Percentiles rank a stretch among this genome's conserved stretches.
phyloP scores from a whole-genome alignment of 1,284 basidiomycete species.

The Microbotryum lychnidis-dioicae region DNA sequence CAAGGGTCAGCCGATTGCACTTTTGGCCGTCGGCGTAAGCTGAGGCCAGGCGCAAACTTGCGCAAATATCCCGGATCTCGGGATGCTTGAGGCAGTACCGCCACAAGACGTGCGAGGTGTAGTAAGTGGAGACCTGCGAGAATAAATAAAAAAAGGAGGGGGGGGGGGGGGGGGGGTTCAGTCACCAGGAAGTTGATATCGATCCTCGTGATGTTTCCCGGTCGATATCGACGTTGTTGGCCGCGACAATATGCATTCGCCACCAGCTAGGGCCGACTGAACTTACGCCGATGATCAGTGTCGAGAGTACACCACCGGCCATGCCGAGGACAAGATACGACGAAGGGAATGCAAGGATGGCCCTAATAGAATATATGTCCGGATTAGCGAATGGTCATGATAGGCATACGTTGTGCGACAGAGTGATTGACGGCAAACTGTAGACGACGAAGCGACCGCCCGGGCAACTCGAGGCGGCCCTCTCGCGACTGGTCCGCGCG shows the following conservation, averaged over 20 bases:
- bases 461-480: no score
- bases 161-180: no score
- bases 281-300: conserved; percentile 41
- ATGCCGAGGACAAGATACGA: conserved; percentile 54
- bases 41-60: no score
- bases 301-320: conserved; percentile 48
- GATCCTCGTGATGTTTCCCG: no score
- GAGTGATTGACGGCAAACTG: not conserved
- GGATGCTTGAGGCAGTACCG: conserved; percentile 55
- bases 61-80: conserved; percentile 38
- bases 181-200: no score
- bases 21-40: not conserved
- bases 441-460: not conserved
- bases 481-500: no score
- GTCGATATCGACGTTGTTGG: no score
- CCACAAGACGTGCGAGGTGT: conserved; percentile 50
- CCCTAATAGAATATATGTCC: conserved; percentile 18
- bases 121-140: conserved; percentile 35
- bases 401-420: not conserved
- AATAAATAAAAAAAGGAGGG: no score
- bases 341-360: conserved; percentile 51
- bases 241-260: no score
- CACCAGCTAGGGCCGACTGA: no score
- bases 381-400: no score
- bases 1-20: conserved; percentile 1